Evolutionary conservation across 768 basidiomycete genomes (phyloP).

Genomic region (Trametes cinnabarina): DNA sequence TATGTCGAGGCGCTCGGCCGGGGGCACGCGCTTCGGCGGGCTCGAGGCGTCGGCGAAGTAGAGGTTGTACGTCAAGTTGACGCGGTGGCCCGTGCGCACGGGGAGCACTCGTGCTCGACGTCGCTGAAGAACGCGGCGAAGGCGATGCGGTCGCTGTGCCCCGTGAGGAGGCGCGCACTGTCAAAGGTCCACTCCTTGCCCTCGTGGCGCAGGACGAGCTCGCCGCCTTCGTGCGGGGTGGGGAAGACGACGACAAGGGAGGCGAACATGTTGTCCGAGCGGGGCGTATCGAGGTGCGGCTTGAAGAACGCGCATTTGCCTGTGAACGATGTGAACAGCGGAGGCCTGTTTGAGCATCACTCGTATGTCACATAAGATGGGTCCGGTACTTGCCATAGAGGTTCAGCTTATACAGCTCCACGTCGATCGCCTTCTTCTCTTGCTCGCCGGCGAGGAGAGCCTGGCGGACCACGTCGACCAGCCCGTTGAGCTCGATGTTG

Average conservation of each 20-base stretch:
- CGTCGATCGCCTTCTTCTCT: conserved; percentile 10
- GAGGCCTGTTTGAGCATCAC: too few species aligned
- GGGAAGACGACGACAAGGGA: conserved; percentile 52
- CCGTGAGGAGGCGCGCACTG: conserved; percentile 28
- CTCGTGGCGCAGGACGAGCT: conserved; percentile 33
- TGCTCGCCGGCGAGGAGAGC: conserved; percentile 18
- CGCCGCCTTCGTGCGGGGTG: conserved; percentile 45
- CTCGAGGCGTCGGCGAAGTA: conserved; percentile 16
- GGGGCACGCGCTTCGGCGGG: not conserved
- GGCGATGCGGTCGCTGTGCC: conserved; percentile 29
- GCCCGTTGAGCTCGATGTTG: conserved; percentile 3
- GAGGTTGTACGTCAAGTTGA: conserved; percentile 47
- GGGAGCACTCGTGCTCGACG: conserved; percentile 45
- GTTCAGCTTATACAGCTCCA: conserved; percentile 28
- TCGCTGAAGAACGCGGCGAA: conserved; percentile 46
- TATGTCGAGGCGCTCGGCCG: not conserved
- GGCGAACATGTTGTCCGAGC: conserved; percentile 43
- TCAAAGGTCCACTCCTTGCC: conserved; percentile 37
- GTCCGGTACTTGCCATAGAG: conserved; percentile 24
- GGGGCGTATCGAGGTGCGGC: conserved; percentile 47
- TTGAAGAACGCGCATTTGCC: conserved; percentile 48
- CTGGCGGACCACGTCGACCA: conserved; percentile 19
- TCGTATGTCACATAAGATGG: too few species aligned
- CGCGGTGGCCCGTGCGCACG: conserved; percentile 40
- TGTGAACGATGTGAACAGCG: conserved; percentile 19